Conservation (phyloP, 495 filamentous ascomycete species). For the Tuber calosporum region DNA sequence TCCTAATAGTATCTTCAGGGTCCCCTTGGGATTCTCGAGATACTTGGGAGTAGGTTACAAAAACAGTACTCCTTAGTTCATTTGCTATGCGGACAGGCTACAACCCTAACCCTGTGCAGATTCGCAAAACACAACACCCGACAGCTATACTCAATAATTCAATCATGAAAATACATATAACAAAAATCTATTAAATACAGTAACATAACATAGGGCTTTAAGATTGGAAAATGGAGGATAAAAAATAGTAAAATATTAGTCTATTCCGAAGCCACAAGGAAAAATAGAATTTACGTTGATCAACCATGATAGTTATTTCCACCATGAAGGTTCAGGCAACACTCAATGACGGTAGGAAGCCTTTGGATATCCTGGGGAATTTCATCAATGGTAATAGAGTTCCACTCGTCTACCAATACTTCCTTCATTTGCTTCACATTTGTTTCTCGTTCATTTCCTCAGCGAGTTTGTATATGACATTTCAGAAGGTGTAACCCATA, state of each 20-base stretch:
- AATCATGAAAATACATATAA: no score
- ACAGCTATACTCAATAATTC: no score
- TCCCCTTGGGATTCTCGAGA: no score
- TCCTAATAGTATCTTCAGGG: no score
- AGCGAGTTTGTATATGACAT: no score
- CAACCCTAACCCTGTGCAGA: no score
- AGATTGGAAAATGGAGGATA: background rate
- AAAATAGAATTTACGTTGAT: background rate
- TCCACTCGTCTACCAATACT: slow-evolving; percentile 13
- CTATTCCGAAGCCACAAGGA: background rate
- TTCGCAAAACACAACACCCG: no score
- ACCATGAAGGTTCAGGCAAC: slow-evolving; percentile 8
- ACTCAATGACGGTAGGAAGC: slow-evolving; percentile 9
- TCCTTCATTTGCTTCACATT: background rate
- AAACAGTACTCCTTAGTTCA: no score
- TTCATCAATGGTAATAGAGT: slow-evolving; percentile 12
- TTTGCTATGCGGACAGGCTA: no score
- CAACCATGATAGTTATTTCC: slow-evolving; percentile 14
- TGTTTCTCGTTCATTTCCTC: no score
- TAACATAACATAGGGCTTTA: background rate
- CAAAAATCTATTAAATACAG: background rate
- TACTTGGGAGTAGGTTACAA: no score
- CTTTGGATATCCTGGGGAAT: slow-evolving; percentile 9
- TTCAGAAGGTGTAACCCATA: background rate
- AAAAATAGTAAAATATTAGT: background rate